Base-by-base conservation (phyloP, 78 protist genomes). In the Protostelium mycophagum region DNA sequence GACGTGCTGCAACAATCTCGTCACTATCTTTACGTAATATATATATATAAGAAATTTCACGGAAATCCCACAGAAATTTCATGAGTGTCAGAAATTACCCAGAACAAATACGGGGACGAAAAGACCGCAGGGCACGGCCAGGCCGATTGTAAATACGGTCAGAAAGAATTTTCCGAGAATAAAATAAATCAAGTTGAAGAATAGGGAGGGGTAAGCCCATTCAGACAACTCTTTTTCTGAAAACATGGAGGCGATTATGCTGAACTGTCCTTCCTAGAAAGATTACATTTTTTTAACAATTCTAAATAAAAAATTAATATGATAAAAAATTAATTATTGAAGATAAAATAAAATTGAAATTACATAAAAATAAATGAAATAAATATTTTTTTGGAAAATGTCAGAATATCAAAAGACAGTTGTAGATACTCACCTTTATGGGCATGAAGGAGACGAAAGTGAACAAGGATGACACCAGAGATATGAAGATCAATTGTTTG, bases 51-150 rank as follows among this genome's bases (percentile, higher is more conserved):
- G n/a, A n/a, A n/a, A n/a, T n/a, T n/a, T n/a, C n/a, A n/a, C n/a
- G n/a, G n/a, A n/a, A n/a, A n/a, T n/a, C n/a, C n/a, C n/a, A n/a
- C n/a, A n/a, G n/a, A n/a, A n/a, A n/a, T n/a, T n/a, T n/a, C n/a
- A n/a, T n/a, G n/a, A n/a, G n/a, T 25, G 73, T 25, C 5, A 25
- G 16, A 51, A 51, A 51, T 5, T 51, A 39, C 95, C 95, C 0
- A 85, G 28, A 28, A 37, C 89, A 89, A 95, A 93, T 83, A 91
- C 85, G 38, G 97, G 97, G 51, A 92, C 90, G 86, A 89, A 96
- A 51, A 95, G 87, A 84, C 97, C 97, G 86, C 91, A 90, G 0
- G 96, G 91, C 35, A 96, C 86, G 0, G 97, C 96, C 25, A 96
- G 87, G 29, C 91, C 89, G 23, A 93, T 83, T 1, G 94, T 83